Evolutionary conservation across 768 basidiomycete species (phyloP).

Genomic region (Pleurotus cornucopiae): DNA sequence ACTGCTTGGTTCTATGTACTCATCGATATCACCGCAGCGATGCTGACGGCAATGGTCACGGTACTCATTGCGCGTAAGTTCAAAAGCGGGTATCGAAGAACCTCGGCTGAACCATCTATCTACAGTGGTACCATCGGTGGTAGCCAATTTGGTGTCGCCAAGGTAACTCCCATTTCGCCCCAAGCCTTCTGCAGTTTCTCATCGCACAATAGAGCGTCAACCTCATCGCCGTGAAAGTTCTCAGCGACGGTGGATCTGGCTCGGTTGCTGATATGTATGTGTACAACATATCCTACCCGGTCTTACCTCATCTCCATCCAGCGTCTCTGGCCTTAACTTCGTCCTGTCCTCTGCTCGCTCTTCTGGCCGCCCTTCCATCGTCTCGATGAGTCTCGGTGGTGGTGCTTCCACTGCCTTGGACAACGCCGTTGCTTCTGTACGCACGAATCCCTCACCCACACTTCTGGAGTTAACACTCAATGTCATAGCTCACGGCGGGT

Average conservation of each 20-base stretch:
- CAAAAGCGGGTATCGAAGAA: not conserved
- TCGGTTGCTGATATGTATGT: constrained; percentile 21
- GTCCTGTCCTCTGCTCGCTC: constrained; percentile 17
- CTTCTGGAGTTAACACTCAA: not conserved
- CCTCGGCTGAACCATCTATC: not conserved
- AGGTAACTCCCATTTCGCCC: constrained; percentile 8
- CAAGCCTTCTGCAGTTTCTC: too few species aligned
- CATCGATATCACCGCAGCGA: constrained; percentile 7
- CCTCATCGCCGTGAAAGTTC: constrained; percentile 39
- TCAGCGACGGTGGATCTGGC: constrained; percentile 25
- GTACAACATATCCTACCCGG: not conserved
- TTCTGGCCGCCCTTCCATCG: constrained; percentile 26
- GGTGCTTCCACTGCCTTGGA: constrained; percentile 22
- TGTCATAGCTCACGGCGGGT: constrained; percentile 19
- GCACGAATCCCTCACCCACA: not conserved
- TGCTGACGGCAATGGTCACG: constrained; percentile 38
- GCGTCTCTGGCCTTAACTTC: constrained; percentile 29
- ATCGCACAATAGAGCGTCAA: constrained; percentile 18
- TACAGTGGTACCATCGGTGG: constrained; percentile 30
- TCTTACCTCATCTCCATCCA: constrained; percentile 4
- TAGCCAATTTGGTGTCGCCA: constrained; percentile 29
- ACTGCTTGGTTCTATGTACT: not conserved
- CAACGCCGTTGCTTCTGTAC: constrained; percentile 23
- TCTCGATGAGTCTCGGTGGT: constrained; percentile 33
- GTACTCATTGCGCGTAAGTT: constrained; percentile 34